phyloP scores from a whole-genome alignment of 2,329 filamentous ascomycete species.

The Waltergamsia citrina region DNA sequence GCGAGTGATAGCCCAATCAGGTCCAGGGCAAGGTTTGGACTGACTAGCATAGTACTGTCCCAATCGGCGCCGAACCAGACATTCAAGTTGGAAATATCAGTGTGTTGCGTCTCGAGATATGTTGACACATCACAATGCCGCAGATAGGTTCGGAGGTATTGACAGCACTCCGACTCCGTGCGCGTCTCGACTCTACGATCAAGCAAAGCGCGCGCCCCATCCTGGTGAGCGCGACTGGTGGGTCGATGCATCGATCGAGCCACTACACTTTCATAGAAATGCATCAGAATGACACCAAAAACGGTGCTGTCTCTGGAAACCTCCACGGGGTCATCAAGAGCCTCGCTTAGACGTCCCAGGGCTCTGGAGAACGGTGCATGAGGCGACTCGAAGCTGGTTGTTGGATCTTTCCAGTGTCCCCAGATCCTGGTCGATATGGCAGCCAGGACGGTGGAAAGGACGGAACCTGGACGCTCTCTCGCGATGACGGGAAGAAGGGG shows the following conservation, averaged over 20 bases:
- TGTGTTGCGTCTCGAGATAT: constrained; percentile 7
- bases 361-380: constrained; percentile 7
- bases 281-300: constrained; percentile 8
- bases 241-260: constrained; percentile 6
- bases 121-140: constrained; percentile 9
- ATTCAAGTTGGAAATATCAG: constrained; percentile 6
- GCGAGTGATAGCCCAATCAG: constrained; percentile 9
- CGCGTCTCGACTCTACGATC: constrained; percentile 5
- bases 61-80: constrained; percentile 8
- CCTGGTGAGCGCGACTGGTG: constrained; percentile 7
- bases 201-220: constrained; percentile 9
- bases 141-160: constrained; percentile 7
- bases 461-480: constrained; percentile 7
- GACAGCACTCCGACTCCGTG: constrained; percentile 6
- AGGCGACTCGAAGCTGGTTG: constrained; percentile 7
- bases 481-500: constrained; percentile 6
- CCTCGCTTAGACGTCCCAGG: constrained; percentile 6
- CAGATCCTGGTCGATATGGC: constrained; percentile 8
- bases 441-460: constrained; percentile 7
- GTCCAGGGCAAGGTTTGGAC: constrained; percentile 8
- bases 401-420: constrained; percentile 7
- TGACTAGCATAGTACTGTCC: constrained; percentile 7
- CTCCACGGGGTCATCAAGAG: constrained; percentile 8
- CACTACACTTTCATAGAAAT: constrained; percentile 9
- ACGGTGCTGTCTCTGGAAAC: constrained; percentile 7